These are phyloP conservation scores for Beauveria brongniartii DNA, from an alignment of 2,329 filamentous ascomycete genomes.

Conservation along the genomic window DNA sequence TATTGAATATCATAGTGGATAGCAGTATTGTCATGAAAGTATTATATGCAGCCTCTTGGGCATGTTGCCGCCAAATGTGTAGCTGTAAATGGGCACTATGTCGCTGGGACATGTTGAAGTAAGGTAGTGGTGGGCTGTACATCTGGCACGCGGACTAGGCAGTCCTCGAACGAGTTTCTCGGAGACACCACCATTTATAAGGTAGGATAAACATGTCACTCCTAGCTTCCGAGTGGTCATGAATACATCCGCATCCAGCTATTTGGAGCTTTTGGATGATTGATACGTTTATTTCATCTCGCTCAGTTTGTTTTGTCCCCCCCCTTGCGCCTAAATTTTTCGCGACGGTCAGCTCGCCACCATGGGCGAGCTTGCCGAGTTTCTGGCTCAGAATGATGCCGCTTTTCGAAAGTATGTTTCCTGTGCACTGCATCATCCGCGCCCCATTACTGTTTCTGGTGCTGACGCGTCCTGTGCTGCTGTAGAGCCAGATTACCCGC, in stretches of 20 bases:
- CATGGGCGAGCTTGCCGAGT: conserved; percentile 63
- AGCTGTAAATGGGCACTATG: not conserved
- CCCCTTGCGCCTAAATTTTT: not conserved
- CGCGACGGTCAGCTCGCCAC: conserved; percentile 16
- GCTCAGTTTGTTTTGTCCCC: not conserved
- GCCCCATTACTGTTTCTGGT: not conserved
- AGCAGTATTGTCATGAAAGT: not conserved
- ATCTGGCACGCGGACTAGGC: not conserved
- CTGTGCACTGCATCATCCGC: not conserved
- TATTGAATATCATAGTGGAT: not conserved
- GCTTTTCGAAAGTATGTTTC: conserved; percentile 48
- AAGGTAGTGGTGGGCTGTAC: not conserved
- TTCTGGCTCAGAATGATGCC: conserved; percentile 51
- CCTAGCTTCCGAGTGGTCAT: not conserved
- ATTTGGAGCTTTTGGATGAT: not conserved
- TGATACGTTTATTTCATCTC: not conserved
- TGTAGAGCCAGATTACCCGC: conserved; percentile 69
- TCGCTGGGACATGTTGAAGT: not conserved
- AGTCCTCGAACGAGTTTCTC: not conserved
- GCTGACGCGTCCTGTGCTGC: not conserved
- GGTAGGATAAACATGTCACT: not conserved
- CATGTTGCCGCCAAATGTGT: not conserved
- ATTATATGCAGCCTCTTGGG: not conserved
- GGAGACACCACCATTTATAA: not conserved
- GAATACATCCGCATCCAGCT: not conserved